Evolutionary conservation across 129 eudicot genomes (phyloP).

Genomic region (Flaveria bidentis): DNA sequence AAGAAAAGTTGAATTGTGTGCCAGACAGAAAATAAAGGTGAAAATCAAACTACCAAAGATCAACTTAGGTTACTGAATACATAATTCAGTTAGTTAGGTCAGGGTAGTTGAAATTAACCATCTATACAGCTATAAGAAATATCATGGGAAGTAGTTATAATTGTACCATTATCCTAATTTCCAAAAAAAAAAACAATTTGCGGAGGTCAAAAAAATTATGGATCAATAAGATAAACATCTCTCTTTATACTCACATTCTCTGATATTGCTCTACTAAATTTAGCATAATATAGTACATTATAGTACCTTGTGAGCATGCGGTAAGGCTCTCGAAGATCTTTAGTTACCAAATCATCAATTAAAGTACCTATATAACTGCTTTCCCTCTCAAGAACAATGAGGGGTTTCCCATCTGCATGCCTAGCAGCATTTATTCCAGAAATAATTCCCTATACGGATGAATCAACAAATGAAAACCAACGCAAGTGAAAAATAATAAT

Average conservation of each 20-base stretch:
- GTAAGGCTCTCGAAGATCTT: slow-evolving; percentile 97
- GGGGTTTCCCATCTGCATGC: slow-evolving; percentile 78
- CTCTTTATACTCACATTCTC: neutral
- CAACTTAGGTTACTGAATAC: neutral
- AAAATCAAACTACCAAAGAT: neutral
- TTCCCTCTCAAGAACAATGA: slow-evolving; percentile 90
- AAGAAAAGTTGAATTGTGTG: too few relatives aligned
- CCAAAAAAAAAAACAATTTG: neutral
- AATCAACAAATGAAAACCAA: slow-evolving; percentile 7
- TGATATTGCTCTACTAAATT: neutral
- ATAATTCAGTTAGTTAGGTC: neutral
- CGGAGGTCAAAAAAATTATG: slow-evolving; percentile 13
- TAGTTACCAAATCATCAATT: slow-evolving; percentile 93
- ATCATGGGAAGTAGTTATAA: neutral
- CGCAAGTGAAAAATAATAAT: neutral
- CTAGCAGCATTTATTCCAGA: slow-evolving; percentile 99
- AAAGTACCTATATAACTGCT: slow-evolving; percentile 93
- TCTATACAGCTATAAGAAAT: neutral
- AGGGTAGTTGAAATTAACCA: neutral
- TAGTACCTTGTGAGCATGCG: slow-evolving; percentile 85
- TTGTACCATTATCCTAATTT: neutral
- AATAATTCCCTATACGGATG: slow-evolving; percentile 59
- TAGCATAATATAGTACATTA: neutral
- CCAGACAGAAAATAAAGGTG: neutral
- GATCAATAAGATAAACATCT: neutral